phyloP scores from a whole-genome alignment of 345 rosid genomes.

The Noccaea caerulescens region DNA sequence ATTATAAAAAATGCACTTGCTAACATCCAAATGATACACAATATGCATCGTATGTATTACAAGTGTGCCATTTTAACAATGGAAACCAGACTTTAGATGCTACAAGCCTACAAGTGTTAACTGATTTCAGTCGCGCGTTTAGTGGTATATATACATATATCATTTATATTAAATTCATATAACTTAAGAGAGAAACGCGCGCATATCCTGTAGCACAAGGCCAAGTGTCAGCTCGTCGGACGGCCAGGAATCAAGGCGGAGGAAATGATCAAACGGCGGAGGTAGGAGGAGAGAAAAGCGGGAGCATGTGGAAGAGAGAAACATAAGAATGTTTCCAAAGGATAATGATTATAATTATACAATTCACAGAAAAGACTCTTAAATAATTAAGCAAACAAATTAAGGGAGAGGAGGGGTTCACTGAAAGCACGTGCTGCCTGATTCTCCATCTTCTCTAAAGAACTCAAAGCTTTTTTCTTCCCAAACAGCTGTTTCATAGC shows the following conservation, averaged over 20 bases:
- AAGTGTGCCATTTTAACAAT: too few relatives aligned
- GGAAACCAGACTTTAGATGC: conserved; percentile 2
- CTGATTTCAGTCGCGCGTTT: background rate
- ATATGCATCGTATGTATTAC: too few relatives aligned
- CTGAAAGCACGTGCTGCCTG: conserved; percentile 47
- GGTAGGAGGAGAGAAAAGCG: conserved; percentile 31
- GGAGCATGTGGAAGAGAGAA: conserved; percentile 40
- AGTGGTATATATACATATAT: background rate
- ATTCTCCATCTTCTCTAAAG: conserved; percentile 40
- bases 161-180: background rate
- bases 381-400: conserved; percentile 31
- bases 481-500: conserved; percentile 44
- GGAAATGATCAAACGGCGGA: conserved; percentile 31
- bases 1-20: conserved; percentile 7
- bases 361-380: background rate
- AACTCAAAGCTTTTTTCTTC: conserved; percentile 22
- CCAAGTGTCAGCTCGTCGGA: conserved; percentile 32
- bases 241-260: conserved; percentile 24
- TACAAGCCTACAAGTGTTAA: background rate
- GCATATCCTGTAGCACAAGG: conserved; percentile 1
- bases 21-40: background rate
- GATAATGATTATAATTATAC: conserved; percentile 11
- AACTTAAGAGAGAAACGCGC: background rate
- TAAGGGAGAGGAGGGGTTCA: conserved; percentile 36
- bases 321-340: conserved; percentile 42